Evolutionary conservation across 2,329 filamentous ascomycete genomes (phyloP), one percentile per base, ranked within the genome.

Genomic region (Coleophoma cylindrospora): DNA sequence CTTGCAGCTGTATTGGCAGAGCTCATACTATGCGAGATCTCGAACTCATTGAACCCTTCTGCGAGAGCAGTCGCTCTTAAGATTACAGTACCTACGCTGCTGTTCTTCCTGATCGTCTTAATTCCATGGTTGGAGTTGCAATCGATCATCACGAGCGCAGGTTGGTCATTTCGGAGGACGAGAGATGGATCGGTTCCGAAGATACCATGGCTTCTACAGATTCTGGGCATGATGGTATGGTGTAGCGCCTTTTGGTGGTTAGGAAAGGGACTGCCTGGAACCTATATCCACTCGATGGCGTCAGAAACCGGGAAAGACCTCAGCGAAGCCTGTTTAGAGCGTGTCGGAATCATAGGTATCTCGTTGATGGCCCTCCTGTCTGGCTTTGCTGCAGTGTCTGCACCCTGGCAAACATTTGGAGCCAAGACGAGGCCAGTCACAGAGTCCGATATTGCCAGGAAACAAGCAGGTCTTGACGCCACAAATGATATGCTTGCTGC

Each of bases 311-410:
- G 65, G 49, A 58, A 68, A 57, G 55, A 14, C 60, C 63, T 53
- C 32, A 66, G 52, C 40, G 63, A 66, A 59, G 81, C 76, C 9
- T 84, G 80, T 56, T 69, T 86, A 34, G 81, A 84, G 64, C 70
- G 90, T 41, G 83, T 95, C 22, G 90, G 89, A 12, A 85, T 95
- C 38, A 89, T 95, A 54, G 90, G 90, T 3, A 90, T 94, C 50
- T 84, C 86, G 44, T 70, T 94, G 48, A 95, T 95, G 89, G 90
- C 89, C 14, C 77, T 91, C 13, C 73, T 95, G n/a, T 89, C 89
- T 7, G 90, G 90, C 0, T 95, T 95, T 61, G 90, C 90, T 6
- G 89, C 89, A n/a, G 87, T 95, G 34, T 91, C 87, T 21, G 86
- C 87, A 1, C 83, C 91, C 1, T 95, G 90, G 89, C 87, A 95